A percentile compares a stretch with the other conserved stretches of the same genome.
Evolutionary conservation across 1,284 basidiomycete genomes (phyloP).

Genomic region (Omphalotus olearius): DNA sequence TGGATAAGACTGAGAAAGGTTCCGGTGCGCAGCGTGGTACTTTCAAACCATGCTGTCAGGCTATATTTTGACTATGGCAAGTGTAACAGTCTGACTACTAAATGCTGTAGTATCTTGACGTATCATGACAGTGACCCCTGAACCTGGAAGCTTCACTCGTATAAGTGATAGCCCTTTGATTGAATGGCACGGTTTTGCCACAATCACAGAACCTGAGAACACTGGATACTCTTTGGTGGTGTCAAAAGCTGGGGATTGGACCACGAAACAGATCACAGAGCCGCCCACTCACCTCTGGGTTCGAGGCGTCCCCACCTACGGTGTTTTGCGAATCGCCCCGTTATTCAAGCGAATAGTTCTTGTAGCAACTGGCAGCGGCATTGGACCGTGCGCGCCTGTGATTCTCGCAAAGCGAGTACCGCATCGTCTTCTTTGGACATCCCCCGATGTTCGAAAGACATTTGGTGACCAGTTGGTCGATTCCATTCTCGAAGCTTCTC

Average conservation of each 20-base stretch:
- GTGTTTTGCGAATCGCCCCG: constrained; percentile 52
- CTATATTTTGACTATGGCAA: constrained; percentile 53
- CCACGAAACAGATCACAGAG: constrained; percentile 43
- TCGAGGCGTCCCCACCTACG: constrained; percentile 54
- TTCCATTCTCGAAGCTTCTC: constrained; percentile 46
- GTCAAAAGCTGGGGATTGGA: constrained; percentile 61
- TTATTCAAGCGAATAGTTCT: constrained; percentile 57
- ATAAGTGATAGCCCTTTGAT: constrained; percentile 49
- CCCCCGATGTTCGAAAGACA: constrained; percentile 54
- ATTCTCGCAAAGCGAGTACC: constrained; percentile 49
- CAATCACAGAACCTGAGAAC: constrained; percentile 46
- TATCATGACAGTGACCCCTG: constrained; percentile 35
- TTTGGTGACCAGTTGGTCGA: constrained; percentile 58
- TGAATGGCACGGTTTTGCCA: constrained; percentile 64
- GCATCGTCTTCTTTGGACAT: constrained; percentile 55
- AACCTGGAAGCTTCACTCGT: constrained; percentile 50
- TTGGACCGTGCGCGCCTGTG: constrained; percentile 54
- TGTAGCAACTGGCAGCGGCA: constrained; percentile 45
- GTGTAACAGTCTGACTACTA: constrained; percentile 14
- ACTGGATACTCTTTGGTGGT: constrained; percentile 55
- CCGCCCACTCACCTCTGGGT: constrained; percentile 55
- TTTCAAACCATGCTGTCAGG: constrained; percentile 54
- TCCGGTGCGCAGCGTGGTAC: constrained; percentile 45
- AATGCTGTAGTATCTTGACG: background rate
- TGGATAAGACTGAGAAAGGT: constrained; percentile 53